Conservation (phyloP, 495 filamentous ascomycete genomes). For the Tuber magnatum region DNA sequence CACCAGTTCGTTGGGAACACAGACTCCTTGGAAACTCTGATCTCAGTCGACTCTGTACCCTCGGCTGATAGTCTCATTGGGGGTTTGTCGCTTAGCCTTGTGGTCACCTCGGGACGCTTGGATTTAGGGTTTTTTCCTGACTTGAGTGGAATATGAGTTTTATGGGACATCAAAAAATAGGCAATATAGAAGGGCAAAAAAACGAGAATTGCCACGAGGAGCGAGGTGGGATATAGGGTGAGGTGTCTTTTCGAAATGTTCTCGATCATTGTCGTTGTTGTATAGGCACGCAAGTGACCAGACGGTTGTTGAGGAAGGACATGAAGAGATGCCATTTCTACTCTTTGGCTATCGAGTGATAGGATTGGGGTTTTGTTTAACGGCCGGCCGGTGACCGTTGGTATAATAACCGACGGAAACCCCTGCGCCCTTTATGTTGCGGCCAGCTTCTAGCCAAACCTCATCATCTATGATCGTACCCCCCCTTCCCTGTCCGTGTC, state of each 20-base stretch:
- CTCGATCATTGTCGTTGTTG: background rate
- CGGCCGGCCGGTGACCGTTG: background rate
- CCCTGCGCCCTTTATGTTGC: background rate
- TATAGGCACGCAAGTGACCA: background rate
- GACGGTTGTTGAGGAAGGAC: background rate
- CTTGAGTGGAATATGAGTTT: background rate
- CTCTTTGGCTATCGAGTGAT: background rate
- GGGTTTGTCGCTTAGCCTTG: background rate
- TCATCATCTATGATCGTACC: background rate
- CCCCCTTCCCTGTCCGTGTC: background rate
- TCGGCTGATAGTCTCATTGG: background rate
- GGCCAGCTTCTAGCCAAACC: background rate
- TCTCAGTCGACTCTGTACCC: background rate
- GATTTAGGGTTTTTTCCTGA: background rate
- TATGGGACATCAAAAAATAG: background rate
- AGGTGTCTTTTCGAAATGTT: background rate
- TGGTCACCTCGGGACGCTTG: background rate
- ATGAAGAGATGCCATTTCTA: background rate
- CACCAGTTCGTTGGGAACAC: slow-evolving; percentile 9
- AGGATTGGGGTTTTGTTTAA: background rate
- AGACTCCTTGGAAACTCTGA: slow-evolving; percentile 13
- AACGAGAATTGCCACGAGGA: background rate
- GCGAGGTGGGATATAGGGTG: background rate
- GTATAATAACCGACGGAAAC: background rate
- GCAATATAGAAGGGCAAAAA: background rate